phyloP scores from a whole-genome alignment of 2,329 filamentous ascomycete genomes.

The Sporothrix variecibatus region DNA sequence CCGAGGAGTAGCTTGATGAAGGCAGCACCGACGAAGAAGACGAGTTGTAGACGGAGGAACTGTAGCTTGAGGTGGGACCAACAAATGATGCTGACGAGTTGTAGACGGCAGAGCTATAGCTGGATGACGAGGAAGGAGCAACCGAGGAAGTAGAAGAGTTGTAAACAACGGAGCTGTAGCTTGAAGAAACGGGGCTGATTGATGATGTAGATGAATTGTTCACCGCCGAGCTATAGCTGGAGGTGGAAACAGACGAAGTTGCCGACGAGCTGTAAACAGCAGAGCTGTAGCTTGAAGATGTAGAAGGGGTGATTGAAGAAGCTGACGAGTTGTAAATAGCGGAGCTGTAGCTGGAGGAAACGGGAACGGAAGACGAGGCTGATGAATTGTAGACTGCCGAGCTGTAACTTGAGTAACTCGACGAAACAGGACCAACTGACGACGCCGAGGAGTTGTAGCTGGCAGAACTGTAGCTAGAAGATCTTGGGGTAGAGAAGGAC shows the following conservation, averaged over 20 bases:
- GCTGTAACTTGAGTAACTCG: neutral
- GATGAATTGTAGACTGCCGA: neutral
- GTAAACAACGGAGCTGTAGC: neutral
- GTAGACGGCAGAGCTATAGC: neutral
- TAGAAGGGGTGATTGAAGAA: neutral
- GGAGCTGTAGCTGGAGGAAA: neutral
- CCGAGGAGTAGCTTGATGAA: neutral
- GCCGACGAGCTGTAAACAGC: neutral
- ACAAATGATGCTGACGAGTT: conserved; percentile 13
- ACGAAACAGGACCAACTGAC: neutral
- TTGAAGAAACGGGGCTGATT: neutral
- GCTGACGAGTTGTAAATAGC: neutral
- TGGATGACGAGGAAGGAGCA: neutral
- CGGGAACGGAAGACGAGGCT: neutral
- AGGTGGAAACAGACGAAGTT: neutral
- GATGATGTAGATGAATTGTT: neutral
- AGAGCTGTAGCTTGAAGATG: neutral
- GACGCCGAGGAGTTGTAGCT: conserved; percentile 1
- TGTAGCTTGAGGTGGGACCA: neutral
- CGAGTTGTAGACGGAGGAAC: neutral
- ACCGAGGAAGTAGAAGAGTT: neutral
- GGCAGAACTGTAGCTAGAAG: neutral
- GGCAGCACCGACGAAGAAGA: neutral
- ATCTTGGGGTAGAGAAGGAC: neutral
- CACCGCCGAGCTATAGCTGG: neutral